Percentiles rank a stretch among this genome's conserved stretches.
Conservation (phyloP, 2,329 filamentous ascomycete genomes). For the Sarocladium kiliense region DNA sequence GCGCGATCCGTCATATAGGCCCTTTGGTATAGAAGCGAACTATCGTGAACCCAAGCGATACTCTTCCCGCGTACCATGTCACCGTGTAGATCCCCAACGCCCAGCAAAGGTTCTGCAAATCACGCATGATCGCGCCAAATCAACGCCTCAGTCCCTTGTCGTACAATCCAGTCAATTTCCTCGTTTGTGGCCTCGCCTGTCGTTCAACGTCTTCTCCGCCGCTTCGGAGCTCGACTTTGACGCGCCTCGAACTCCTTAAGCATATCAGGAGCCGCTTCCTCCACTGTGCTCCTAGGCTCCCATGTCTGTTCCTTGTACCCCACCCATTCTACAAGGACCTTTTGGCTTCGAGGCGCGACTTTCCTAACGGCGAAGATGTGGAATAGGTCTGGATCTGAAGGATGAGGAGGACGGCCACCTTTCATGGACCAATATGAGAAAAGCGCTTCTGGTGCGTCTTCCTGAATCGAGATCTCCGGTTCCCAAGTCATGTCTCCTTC, state of each 20-base stretch:
- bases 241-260: neutral
- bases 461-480: constrained; percentile 26
- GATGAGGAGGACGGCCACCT: constrained; percentile 27
- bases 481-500: constrained; percentile 26
- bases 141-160: neutral
- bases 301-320: constrained; percentile 27
- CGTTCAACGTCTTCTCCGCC: neutral
- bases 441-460: constrained; percentile 24
- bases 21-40: neutral
- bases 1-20: neutral
- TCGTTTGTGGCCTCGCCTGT: too few relatives aligned
- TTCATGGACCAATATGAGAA: constrained; percentile 26
- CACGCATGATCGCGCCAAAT: neutral
- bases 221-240: neutral
- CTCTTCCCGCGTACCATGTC: neutral
- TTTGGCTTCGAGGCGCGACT: constrained; percentile 22
- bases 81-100: neutral
- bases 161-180: too few relatives aligned
- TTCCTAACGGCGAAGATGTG: constrained; percentile 27
- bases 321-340: constrained; percentile 30
- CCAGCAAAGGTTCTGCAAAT: neutral
- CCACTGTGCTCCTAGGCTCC: constrained; percentile 16
- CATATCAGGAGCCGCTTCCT: neutral
- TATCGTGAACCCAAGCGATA: neutral
- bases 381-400: constrained; percentile 23